Evolutionary conservation across 371 early-diverging fungal species (phyloP).

Genomic region (Dinochytrium kinnereticum): DNA sequence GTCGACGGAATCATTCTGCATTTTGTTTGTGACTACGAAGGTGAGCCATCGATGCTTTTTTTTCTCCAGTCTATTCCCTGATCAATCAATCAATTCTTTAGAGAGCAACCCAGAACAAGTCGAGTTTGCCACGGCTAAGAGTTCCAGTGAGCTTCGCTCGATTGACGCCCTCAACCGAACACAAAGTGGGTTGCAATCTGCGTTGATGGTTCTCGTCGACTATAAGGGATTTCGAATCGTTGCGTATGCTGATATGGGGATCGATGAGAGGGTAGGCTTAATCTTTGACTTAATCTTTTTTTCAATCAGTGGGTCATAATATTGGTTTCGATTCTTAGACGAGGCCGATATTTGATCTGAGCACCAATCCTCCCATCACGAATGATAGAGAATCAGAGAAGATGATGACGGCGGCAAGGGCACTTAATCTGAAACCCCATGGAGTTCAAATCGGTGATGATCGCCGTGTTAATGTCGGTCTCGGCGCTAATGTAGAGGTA

Average conservation of each 20-base stretch:
- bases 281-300: not conserved
- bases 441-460: slow-evolving; percentile 51
- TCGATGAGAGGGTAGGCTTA: slow-evolving; percentile 41
- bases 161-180: slow-evolving; percentile 43
- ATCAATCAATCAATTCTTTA: not conserved
- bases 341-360: slow-evolving; percentile 37
- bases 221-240: slow-evolving; percentile 63
- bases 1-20: slow-evolving; percentile 51
- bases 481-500: slow-evolving; percentile 44
- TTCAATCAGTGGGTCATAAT: not conserved
- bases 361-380: slow-evolving; percentile 31
- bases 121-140: slow-evolving; percentile 29
- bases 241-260: slow-evolving; percentile 52
- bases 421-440: slow-evolving; percentile 49
- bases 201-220: slow-evolving; percentile 55
- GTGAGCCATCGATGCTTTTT: slow-evolving; percentile 24
- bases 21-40: slow-evolving; percentile 57
- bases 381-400: slow-evolving; percentile 36
- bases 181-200: slow-evolving; percentile 41
- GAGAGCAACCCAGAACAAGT: slow-evolving; percentile 30
- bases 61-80: not conserved
- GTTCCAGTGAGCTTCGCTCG: slow-evolving; percentile 50
- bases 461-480: slow-evolving; percentile 39
- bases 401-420: slow-evolving; percentile 27
- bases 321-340: not conserved